Percentiles rank a stretch among this genome's conserved stretches.
phyloP scores from a whole-genome alignment of 2,329 filamentous ascomycete genomes.

The Paecilomyces dactylethromorphus region DNA sequence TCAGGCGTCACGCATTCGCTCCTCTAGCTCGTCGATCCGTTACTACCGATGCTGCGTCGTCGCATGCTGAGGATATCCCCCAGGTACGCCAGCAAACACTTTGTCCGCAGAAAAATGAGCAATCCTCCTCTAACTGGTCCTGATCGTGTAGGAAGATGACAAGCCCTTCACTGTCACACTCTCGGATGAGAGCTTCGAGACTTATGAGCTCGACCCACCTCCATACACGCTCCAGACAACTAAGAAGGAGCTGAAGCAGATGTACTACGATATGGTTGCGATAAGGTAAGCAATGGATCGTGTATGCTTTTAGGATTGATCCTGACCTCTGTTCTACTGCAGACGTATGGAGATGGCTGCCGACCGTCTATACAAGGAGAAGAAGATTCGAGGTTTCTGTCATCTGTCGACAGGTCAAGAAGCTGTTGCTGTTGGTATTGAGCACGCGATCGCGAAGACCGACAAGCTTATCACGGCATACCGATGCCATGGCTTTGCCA shows the following conservation, averaged over 20 bases:
- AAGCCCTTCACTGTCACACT: constrained; percentile 87
- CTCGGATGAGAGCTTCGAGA: constrained; percentile 98
- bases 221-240: constrained; percentile 87
- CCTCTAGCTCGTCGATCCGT: constrained; percentile 63
- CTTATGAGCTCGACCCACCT: constrained; percentile 95
- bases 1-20: constrained; percentile 44
- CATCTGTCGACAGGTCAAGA: constrained; percentile 97
- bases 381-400: constrained; percentile 99
- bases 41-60: constrained; percentile 90
- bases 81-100: constrained; percentile 44
- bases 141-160: constrained; percentile 67
- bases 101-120: neutral
- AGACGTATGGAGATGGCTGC: constrained; percentile 99
- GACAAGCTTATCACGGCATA: constrained; percentile 98
- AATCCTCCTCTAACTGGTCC: constrained; percentile 3
- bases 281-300: constrained; percentile 61
- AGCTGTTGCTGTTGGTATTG: constrained; percentile 93
- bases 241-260: constrained; percentile 97
- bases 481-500: constrained; percentile 95
- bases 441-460: constrained; percentile 83
- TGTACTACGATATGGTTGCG: constrained; percentile 97
- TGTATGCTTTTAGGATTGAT: neutral
- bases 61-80: constrained; percentile 77
- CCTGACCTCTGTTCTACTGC: constrained; percentile 11
- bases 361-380: constrained; percentile 99